Evolutionary conservation across 495 filamentous ascomycete genomes (phyloP).

Genomic region (Annulohypoxylon moriforme): DNA sequence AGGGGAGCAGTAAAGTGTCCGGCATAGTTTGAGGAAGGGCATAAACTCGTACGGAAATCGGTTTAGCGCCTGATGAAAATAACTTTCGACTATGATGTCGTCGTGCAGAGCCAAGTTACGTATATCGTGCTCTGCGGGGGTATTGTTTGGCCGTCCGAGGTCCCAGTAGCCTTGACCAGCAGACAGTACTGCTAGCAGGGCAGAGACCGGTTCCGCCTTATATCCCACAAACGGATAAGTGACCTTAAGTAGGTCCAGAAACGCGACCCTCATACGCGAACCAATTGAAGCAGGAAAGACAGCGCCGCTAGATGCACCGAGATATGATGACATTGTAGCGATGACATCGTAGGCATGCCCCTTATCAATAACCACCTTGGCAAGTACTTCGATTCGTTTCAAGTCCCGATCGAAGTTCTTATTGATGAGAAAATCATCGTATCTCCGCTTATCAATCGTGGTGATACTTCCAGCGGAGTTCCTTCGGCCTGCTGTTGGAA

Average conservation of each 20-base stretch:
- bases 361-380: constrained; percentile 64
- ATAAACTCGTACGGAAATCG: constrained; percentile 88
- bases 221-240: constrained; percentile 71
- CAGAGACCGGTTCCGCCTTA: constrained; percentile 70
- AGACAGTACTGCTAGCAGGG: constrained; percentile 69
- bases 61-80: constrained; percentile 71
- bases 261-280: constrained; percentile 64
- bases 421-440: constrained; percentile 59
- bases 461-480: constrained; percentile 64
- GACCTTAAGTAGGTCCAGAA: constrained; percentile 73
- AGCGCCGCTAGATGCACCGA: constrained; percentile 58
- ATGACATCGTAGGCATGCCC: constrained; percentile 72
- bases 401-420: constrained; percentile 55
- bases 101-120: constrained; percentile 66
- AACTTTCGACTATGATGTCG: constrained; percentile 61
- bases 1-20: constrained; percentile 49
- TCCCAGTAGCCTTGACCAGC: constrained; percentile 68
- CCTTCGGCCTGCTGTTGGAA: constrained; percentile 51
- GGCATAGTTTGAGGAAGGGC: constrained; percentile 73
- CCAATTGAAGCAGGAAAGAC: constrained; percentile 60
- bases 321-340: constrained; percentile 62
- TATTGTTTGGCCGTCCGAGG: constrained; percentile 49
- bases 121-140: constrained; percentile 59
- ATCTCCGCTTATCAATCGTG: constrained; percentile 61
- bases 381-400: constrained; percentile 51